Evolutionary conservation across 164 flowering plant genomes (phyloP).

Genomic region (Taxillus chinensis): DNA sequence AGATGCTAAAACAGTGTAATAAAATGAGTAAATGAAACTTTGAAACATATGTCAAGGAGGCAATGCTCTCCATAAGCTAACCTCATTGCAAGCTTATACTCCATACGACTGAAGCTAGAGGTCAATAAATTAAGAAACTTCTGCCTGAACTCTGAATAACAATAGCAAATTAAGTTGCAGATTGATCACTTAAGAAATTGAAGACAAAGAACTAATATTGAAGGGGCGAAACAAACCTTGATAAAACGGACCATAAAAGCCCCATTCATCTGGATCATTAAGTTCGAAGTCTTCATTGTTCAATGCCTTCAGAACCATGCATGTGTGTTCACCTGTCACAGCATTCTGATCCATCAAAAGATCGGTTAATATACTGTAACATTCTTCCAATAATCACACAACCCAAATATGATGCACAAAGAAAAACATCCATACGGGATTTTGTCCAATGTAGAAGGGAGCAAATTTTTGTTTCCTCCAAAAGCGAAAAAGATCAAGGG

Average conservation of each 20-base stretch:
- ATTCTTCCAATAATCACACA: not conserved
- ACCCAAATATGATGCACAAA: not conserved
- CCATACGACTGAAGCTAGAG: slow-evolving; percentile 48
- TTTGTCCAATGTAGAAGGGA: slow-evolving; percentile 81
- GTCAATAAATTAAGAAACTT: slow-evolving; percentile 43
- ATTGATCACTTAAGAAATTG: slow-evolving; percentile 1
- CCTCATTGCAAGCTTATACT: slow-evolving; percentile 90
- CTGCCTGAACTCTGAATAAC: slow-evolving; percentile 50
- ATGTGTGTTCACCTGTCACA: slow-evolving; percentile 93
- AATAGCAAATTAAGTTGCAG: slow-evolving; percentile 5
- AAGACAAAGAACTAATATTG: not conserved
- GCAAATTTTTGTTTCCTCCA: slow-evolving; percentile 86
- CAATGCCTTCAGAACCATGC: slow-evolving; percentile 84
- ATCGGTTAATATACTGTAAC: slow-evolving; percentile 6
- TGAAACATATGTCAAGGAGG: not conserved
- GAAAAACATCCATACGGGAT: slow-evolving; percentile 43
- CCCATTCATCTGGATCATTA: slow-evolving; percentile 48
- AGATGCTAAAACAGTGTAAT: slow-evolving; percentile 33
- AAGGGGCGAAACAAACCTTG: slow-evolving; percentile 35
- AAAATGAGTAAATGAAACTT: slow-evolving; percentile 12
- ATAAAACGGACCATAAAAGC: slow-evolving; percentile 68
- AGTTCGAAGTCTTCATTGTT: slow-evolving; percentile 66
- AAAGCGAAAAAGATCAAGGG: slow-evolving; percentile 75
- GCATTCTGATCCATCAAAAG: slow-evolving; percentile 39
- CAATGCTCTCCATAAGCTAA: slow-evolving; percentile 14